These are phyloP conservation scores for Candida xyloterini DNA, from an alignment of 805 yeast genomes.

Conservation along the genomic window DNA sequence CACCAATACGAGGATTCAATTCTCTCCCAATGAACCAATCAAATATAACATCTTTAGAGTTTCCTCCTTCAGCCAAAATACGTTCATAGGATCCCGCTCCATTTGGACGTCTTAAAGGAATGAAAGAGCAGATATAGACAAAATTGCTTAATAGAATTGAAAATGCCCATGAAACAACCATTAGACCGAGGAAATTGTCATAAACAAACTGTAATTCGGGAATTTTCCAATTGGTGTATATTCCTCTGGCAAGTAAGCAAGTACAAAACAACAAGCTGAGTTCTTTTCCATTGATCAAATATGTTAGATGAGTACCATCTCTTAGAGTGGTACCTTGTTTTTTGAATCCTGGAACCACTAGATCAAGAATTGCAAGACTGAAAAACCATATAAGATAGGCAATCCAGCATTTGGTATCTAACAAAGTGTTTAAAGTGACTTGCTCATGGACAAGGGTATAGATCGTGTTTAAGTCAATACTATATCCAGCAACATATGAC, in stretches of 20 bases:
- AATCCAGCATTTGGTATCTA: conserved; percentile 52
- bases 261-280: conserved; percentile 41
- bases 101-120: conserved; percentile 51
- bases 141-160: conserved; percentile 60
- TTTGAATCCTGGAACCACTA: conserved; percentile 73
- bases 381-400: conserved; percentile 74
- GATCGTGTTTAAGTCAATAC: conserved; percentile 40
- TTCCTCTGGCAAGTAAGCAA: conserved; percentile 50
- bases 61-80: conserved; percentile 83
- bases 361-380: conserved; percentile 59
- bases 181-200: conserved; percentile 62
- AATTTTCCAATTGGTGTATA: conserved; percentile 37
- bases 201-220: conserved; percentile 83
- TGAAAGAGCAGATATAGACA: conserved; percentile 66
- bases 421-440: conserved; percentile 29
- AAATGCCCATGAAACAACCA: conserved; percentile 59
- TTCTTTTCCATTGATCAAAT: conserved; percentile 78
- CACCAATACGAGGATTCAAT: conserved; percentile 83
- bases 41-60: conserved; percentile 68
- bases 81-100: conserved; percentile 58
- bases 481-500: conserved; percentile 48
- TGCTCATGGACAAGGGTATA: conserved; percentile 13
- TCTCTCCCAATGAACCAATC: conserved; percentile 99
- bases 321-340: conserved; percentile 65
- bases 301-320: conserved; percentile 67